phyloP scores from a whole-genome alignment of 306 rosid genomes.

The Cicer cuneatum region DNA sequence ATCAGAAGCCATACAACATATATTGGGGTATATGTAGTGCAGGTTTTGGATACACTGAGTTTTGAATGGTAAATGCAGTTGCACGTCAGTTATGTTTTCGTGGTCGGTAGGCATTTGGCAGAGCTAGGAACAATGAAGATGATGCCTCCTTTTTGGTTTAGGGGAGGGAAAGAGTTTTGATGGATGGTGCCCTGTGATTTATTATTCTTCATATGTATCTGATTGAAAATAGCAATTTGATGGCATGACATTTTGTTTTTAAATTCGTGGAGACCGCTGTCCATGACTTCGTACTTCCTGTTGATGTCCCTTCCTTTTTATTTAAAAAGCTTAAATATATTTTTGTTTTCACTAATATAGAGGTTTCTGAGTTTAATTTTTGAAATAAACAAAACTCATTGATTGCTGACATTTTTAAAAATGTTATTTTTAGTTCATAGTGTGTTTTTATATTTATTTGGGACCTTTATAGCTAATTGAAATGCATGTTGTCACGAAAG shows the following conservation, averaged over 20 bases:
- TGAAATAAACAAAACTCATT: background rate
- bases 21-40: constrained; percentile 50
- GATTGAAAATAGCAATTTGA: constrained; percentile 59
- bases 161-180: constrained; percentile 45
- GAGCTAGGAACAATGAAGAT: constrained; percentile 45
- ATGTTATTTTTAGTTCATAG: background rate
- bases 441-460: no score
- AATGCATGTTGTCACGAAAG: no score
- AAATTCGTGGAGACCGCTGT: constrained; percentile 28
- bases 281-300: background rate
- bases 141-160: constrained; percentile 38
- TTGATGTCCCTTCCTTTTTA: background rate
- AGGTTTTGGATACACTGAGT: constrained; percentile 18
- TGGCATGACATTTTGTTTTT: constrained; percentile 42
- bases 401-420: background rate
- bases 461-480: no score
- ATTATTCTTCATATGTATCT: constrained; percentile 53
- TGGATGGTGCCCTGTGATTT: constrained; percentile 45
- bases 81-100: constrained; percentile 44
- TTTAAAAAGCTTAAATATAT: background rate
- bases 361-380: background rate
- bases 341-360: background rate
- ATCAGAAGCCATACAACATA: constrained; percentile 44
- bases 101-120: constrained; percentile 41
- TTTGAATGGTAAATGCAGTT: constrained; percentile 38